A percentile compares a stretch with the other conserved stretches of the same genome.
Evolutionary conservation across 768 basidiomycete genomes (phyloP).

Genomic region (Russula virescens): DNA sequence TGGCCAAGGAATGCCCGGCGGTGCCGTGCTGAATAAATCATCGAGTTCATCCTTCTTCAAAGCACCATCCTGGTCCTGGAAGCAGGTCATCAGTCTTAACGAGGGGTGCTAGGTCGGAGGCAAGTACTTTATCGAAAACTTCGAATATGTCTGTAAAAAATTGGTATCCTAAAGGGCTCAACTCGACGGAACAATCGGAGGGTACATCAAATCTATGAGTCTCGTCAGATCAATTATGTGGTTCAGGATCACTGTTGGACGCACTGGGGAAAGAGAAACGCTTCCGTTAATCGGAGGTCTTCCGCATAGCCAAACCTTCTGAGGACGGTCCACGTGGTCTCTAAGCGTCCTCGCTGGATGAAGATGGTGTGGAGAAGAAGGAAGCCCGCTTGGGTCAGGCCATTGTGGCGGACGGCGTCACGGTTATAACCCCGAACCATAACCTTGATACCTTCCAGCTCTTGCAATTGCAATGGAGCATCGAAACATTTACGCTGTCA

Average conservation of each 20-base stretch:
- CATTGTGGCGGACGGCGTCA: slow-evolving; percentile 67
- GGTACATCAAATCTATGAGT: slow-evolving; percentile 81
- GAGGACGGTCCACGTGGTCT: slow-evolving; percentile 97
- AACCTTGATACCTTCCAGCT: slow-evolving; percentile 93
- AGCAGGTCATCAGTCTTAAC: not conserved
- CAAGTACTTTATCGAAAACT: slow-evolving; percentile 81
- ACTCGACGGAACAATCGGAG: slow-evolving; percentile 89
- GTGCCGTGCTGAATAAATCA: slow-evolving; percentile 84
- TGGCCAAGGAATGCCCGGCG: slow-evolving; percentile 93
- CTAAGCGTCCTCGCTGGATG: slow-evolving; percentile 90
- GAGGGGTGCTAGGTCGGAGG: not conserved
- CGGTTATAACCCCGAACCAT: slow-evolving; percentile 80
- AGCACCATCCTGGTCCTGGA: slow-evolving; percentile 91
- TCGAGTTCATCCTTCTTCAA: slow-evolving; percentile 77
- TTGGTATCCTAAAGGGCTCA: slow-evolving; percentile 90
- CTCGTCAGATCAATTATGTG: slow-evolving; percentile 10
- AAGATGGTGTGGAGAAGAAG: slow-evolving; percentile 93
- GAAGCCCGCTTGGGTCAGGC: slow-evolving; percentile 90
- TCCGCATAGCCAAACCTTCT: slow-evolving; percentile 95
- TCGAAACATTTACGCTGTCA: slow-evolving; percentile 89
- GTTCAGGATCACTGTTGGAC: slow-evolving; percentile 28
- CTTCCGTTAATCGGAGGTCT: slow-evolving; percentile 82
- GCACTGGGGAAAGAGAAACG: slow-evolving; percentile 84
- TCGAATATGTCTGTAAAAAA: slow-evolving; percentile 98
- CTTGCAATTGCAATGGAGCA: slow-evolving; percentile 83